phyloP scores from a whole-genome alignment of 208 protist genomes.

The Leishmania aethiopica region DNA sequence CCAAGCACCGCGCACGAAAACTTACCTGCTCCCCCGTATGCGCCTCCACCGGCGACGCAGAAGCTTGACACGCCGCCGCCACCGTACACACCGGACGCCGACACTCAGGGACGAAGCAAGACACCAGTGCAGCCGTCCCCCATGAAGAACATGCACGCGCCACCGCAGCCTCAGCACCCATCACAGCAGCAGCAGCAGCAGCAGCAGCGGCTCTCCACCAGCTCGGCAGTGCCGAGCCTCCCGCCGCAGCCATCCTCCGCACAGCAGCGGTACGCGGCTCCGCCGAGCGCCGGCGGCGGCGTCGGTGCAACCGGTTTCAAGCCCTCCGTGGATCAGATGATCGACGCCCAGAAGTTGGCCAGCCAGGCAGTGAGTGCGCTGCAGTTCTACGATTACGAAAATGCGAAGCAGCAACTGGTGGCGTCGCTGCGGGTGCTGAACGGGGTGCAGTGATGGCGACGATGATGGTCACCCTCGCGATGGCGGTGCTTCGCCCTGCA shows the following conservation, averaged over 20 bases:
- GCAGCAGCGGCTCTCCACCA: not conserved
- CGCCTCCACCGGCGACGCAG: not conserved
- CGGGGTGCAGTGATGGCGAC: slow-evolving; percentile 12
- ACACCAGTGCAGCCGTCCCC: not conserved
- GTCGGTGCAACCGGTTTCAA: slow-evolving; percentile 7
- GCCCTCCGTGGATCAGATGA: slow-evolving; percentile 70
- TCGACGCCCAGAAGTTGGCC: slow-evolving; percentile 79
- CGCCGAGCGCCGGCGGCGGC: slow-evolving; percentile 1
- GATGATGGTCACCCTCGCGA: not conserved
- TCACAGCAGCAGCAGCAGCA: slow-evolving; percentile 4
- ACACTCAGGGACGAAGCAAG: not conserved
- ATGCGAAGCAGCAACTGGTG: slow-evolving; percentile 54
- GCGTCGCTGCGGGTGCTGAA: slow-evolving; percentile 53
- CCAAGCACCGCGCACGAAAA: not conserved
- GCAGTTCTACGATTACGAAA: slow-evolving; percentile 79
- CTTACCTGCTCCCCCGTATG: not conserved
- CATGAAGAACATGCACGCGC: not conserved
- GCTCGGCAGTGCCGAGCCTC: not conserved
- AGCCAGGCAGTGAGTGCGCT: slow-evolving; percentile 75
- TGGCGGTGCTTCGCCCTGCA: not conserved
- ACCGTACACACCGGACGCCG: slow-evolving; percentile 8
- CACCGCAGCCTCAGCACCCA: not conserved
- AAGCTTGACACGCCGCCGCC: slow-evolving; percentile 14
- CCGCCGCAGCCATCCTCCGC: not conserved
- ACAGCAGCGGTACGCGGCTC: slow-evolving; percentile 12